Conservation (phyloP, 352 stramenopile species). For the Thalassiosira hispida region DNA sequence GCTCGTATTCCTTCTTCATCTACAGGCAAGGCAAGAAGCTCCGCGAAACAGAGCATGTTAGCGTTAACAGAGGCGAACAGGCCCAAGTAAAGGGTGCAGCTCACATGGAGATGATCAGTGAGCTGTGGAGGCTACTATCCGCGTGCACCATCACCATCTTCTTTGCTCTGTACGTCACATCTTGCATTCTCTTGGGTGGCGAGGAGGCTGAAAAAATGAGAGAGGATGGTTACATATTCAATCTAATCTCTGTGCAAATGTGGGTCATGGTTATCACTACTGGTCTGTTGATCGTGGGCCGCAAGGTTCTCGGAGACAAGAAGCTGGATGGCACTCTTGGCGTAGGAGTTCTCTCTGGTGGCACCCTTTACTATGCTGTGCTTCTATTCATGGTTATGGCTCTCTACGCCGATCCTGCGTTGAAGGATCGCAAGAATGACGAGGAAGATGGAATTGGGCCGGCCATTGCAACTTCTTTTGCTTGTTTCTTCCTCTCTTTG, state of each 20-base stretch:
- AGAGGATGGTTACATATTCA: slow-evolving; percentile 19
- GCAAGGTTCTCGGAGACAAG: slow-evolving; percentile 9
- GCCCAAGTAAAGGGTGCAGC: slow-evolving; percentile 8
- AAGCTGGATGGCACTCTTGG: slow-evolving; percentile 16
- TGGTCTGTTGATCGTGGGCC: slow-evolving; percentile 16
- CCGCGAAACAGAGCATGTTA: slow-evolving; percentile 9
- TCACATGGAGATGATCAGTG: slow-evolving; percentile 22
- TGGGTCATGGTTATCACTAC: slow-evolving; percentile 19
- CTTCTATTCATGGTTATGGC: slow-evolving; percentile 36
- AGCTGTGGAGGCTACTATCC: slow-evolving; percentile 26
- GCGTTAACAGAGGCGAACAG: background rate
- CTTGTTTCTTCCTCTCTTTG: slow-evolving; percentile 20
- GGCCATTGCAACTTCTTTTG: slow-evolving; percentile 7
- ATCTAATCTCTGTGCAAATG: slow-evolving; percentile 18
- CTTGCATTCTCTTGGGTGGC: background rate
- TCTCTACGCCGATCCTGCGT: slow-evolving; percentile 19
- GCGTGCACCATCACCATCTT: slow-evolving; percentile 17
- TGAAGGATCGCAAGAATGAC: slow-evolving; percentile 1
- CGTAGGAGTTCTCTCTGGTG: slow-evolving; percentile 23
- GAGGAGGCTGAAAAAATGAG: slow-evolving; percentile 12
- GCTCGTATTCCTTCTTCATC: slow-evolving; percentile 9
- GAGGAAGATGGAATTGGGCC: slow-evolving; percentile 17
- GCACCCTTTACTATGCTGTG: slow-evolving; percentile 7
- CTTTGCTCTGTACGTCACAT: slow-evolving; percentile 2
- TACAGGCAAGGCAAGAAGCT: slow-evolving; percentile 14